A percentile compares a stretch with the other conserved stretches of the same genome.
Evolutionary conservation across 805 yeast species (phyloP).

Genomic region (Spencermartinsiella europaea): DNA sequence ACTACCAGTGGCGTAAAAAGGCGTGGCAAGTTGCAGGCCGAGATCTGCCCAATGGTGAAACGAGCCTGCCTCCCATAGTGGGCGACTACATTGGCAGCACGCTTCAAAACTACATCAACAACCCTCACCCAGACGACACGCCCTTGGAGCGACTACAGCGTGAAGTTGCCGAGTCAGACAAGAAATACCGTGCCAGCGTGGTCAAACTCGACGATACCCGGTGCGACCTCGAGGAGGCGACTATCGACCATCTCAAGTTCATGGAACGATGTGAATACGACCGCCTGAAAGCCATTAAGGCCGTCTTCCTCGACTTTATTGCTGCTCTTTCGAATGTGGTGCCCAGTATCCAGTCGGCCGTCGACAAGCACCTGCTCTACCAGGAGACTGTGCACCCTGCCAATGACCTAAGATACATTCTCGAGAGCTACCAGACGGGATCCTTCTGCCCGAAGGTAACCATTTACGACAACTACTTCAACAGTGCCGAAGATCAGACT

Average conservation of each 20-base stretch:
- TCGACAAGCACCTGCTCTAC: slow-evolving; percentile 55
- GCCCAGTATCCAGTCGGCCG: slow-evolving; percentile 49
- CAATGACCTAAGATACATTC: slow-evolving; percentile 58
- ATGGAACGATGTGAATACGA: slow-evolving; percentile 82
- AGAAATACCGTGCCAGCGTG: slow-evolving; percentile 49
- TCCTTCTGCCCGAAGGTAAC: slow-evolving; percentile 65
- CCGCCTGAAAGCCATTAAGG: slow-evolving; percentile 68
- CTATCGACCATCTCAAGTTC: slow-evolving; percentile 66
- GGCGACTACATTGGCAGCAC: slow-evolving; percentile 31
- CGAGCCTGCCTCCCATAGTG: slow-evolving; percentile 21
- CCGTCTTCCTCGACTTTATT: slow-evolving; percentile 66
- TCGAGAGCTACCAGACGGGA: slow-evolving; percentile 70
- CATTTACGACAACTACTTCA: slow-evolving; percentile 75
- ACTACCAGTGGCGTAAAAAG: slow-evolving; percentile 74
- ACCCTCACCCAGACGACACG: slow-evolving; percentile 41
- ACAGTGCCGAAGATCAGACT: slow-evolving; percentile 59
- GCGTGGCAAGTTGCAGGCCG: slow-evolving; percentile 53
- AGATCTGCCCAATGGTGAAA: slow-evolving; percentile 10
- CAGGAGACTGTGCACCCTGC: slow-evolving; percentile 71
- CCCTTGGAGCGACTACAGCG: slow-evolving; percentile 46
- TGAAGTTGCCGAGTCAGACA: slow-evolving; percentile 57
- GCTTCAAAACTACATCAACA: slow-evolving; percentile 24
- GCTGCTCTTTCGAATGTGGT: slow-evolving; percentile 60
- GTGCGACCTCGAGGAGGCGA: slow-evolving; percentile 65
- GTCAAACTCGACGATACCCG: slow-evolving; percentile 57